Conservation (phyloP, 805 yeast species). For the Candida silvicultrix region DNA sequence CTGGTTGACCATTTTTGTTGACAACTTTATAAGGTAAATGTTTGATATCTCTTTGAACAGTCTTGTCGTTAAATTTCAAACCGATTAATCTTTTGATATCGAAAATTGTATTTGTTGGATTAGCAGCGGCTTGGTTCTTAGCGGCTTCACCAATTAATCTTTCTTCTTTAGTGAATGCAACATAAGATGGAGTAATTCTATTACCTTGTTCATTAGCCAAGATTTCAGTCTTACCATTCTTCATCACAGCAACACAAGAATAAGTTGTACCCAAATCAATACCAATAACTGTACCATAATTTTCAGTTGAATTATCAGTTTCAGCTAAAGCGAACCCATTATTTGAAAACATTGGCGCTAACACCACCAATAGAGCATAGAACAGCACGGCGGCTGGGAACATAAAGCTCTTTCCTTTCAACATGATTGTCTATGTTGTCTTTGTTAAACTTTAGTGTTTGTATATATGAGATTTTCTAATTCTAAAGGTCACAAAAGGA, state of each 20-base stretch:
- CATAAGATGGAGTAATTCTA: constrained; percentile 94
- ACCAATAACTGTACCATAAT: constrained; percentile 72
- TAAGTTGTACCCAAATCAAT: constrained; percentile 97
- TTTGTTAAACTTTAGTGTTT: not conserved
- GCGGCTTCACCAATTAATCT: constrained; percentile 96
- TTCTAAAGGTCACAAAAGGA: too few species aligned
- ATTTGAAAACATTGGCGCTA: constrained; percentile 18
- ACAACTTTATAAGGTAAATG: constrained; percentile 73
- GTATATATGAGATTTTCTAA: too few species aligned
- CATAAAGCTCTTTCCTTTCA: constrained; percentile 12
- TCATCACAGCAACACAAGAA: constrained; percentile 91
- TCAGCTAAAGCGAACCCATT: constrained; percentile 19
- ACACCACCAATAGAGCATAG: constrained; percentile 21
- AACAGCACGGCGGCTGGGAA: constrained; percentile 28
- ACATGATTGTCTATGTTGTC: not conserved
- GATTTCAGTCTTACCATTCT: constrained; percentile 83
- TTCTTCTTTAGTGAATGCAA: constrained; percentile 87
- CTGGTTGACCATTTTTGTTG: constrained; percentile 77
- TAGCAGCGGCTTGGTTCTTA: constrained; percentile 89
- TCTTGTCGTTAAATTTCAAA: constrained; percentile 66
- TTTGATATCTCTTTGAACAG: constrained; percentile 76
- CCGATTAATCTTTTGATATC: constrained; percentile 93
- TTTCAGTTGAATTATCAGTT: constrained; percentile 30
- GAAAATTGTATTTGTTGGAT: constrained; percentile 80
- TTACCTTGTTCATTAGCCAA: constrained; percentile 96